Base-by-base conservation (phyloP, 306 rosid species). In the Sechiopsis laciniata region DNA sequence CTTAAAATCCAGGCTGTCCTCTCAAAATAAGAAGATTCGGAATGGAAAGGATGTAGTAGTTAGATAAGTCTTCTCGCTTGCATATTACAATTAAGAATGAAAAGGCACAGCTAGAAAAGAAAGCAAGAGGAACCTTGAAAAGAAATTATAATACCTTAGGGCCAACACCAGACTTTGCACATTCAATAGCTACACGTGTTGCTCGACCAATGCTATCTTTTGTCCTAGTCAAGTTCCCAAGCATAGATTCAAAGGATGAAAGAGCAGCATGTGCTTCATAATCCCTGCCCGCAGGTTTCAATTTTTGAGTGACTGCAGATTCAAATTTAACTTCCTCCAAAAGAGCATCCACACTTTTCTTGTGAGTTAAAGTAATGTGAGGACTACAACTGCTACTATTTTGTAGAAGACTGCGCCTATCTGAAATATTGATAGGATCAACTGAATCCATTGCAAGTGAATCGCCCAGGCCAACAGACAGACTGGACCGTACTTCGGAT, bases 121-220 rank as follows among this genome's bases (percentile, higher is more conserved):
- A 56, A 61, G 45, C 55, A 12, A 74, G 21, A 12, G 59, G 21
- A 57, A 46, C 21, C 7, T 46, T 48, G 8, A 69, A 70, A 72
- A 8, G 69, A 29, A 24, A 80, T 48, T 21, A 40, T 42, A 77
- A 26, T 85, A 93, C 98, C 98, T 93, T 93, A 8, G 83, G 76
- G 73, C 96, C 96, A 77, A 80, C 74, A 73, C 97, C 98, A 81
- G 86, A 82, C 82, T 88, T 90, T 26, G 94, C 97, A 85, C 96
- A 93, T 84, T 93, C 98, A 72, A 93, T 85, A 55, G 98, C 98
- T 58, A 86, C 84, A 45, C 92, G 94, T 73, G 98, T 93, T 24
- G 97, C 97, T 77, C 96, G 90, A 80, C 96, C 98, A 82, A 93
- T 93, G 85, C 97, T 84, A 76, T 93, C 98, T 84, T 93, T 93